Evolutionary conservation across 2,329 filamentous ascomycete genomes (phyloP), one percentile per base, ranked within the genome.

Genomic region (Calonectria ilicicola): DNA sequence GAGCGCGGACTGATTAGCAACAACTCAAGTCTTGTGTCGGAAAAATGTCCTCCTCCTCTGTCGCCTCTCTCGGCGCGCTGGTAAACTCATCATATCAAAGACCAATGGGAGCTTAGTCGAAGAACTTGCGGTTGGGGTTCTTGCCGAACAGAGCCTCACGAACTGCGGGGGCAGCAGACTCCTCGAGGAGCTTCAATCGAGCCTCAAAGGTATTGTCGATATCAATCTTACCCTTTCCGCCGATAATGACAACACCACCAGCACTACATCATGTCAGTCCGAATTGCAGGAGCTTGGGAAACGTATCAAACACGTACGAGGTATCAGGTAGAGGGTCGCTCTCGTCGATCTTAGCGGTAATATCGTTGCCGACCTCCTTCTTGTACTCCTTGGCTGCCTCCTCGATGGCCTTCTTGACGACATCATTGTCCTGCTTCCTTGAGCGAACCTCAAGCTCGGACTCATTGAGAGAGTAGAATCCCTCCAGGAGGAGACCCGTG

Each of bases 161-260:
- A 81, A 99, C 93, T 53, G 92, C 92, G 17, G 97, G 97, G 71
- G 98, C 91, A 65, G 95, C 94, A 78, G 94, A 94, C 70, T 93
- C 92, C 86, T 98, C 93, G 76, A 98, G 91, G 73, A 98, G 89
- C 81, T 90, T 91, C 85, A 99, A 89, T 77, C 97, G 93, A 83
- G 98, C 94, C 83, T 98, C 97, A 79, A 98, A 94, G 68, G 97
- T 98, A 89, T 99, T 98, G 91, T 98, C 96, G 85, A 99, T 96
- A 81, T 98, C 95, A 83, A 99, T 98, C 90, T 96, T 98, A 83
- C 97, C 97, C 76, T 89, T 89, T 78, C 94, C 93, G 76, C 96
- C 95, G 68, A 98, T 86, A 76, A 99, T 92, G 71, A 91, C 84
- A 70, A 98, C 89, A 80, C 97, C 97, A 73, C 97, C 97, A 72